Base-by-base conservation (phyloP, 495 filamentous ascomycete species). In the Trichoderma erinaceum region DNA sequence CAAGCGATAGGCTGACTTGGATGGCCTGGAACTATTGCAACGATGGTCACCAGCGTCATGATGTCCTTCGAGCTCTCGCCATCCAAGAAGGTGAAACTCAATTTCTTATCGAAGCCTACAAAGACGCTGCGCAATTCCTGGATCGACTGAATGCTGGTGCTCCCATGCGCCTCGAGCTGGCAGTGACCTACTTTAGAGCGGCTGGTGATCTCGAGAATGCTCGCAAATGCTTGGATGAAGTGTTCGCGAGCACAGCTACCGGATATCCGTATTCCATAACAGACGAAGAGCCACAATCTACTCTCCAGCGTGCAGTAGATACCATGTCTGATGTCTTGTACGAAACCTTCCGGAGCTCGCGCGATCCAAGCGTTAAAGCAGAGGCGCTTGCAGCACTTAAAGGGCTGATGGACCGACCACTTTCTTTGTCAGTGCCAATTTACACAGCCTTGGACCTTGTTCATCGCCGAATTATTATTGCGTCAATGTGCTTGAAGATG, bases 401-500 rank as follows among this genome's bases (percentile, higher is more conserved):
- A 58, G 65, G 18, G 23, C 56, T 65, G 13, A 58, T 46, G 66
- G 56, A 66, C 23, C 29, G 38, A 43, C 48, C 58, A 6, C 67
- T 68, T 4, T 63, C 67, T 29, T 43, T 50, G 15, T 21, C 67
- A 4, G 27, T 65, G 29, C 41, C 67, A 10, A 25, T 63, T 1
- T 32, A 44, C 15, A 32, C 41, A 18, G 35, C 29, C 13, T 25
- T 63, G 8, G 23, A n/a, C 43, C 16, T 68, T 44, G 48, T 66
- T 11, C 46, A 69, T 32, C 32, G 61, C 27, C 63, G 65, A 25
- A 65, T 74, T 41, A 35, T 66, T 21, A 8, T 71, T 21, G 73
- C 71, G 6, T 63, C 63, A 38, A 74, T 74, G 73, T 25, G 63
- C 4, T 67, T 67, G 5, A 71, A 64, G 41, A 65, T 72, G 66